Percentiles rank a stretch among this genome's conserved stretches.
Conservation (phyloP, 2,329 filamentous ascomycete species). For the Didymella glomerata region DNA sequence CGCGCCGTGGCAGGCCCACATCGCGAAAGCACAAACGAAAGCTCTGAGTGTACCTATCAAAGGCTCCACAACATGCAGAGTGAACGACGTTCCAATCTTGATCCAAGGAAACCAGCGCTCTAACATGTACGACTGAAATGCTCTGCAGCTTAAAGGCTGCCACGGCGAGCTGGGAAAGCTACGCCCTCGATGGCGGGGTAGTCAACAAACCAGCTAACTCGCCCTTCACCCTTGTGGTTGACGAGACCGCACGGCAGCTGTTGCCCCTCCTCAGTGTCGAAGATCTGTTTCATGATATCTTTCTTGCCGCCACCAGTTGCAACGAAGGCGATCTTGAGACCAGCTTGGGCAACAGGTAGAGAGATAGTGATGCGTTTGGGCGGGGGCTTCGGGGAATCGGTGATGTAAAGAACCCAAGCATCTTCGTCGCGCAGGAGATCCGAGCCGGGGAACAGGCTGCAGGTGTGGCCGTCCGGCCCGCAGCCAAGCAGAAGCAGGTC, state of each 20-base stretch:
- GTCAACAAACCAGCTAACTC: constrained; percentile 96
- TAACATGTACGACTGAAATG: neutral
- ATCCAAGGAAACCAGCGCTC: constrained; percentile 8
- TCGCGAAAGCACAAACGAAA: constrained; percentile 40
- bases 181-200: constrained; percentile 85
- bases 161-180: constrained; percentile 74
- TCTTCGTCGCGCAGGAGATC: constrained; percentile 83
- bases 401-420: constrained; percentile 92
- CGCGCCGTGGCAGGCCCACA: constrained; percentile 31
- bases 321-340: constrained; percentile 86
- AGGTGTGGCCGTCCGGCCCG: constrained; percentile 96
- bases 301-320: constrained; percentile 90
- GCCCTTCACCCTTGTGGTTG: constrained; percentile 83
- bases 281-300: constrained; percentile 90
- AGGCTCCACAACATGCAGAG: constrained; percentile 20
- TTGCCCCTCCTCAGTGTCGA: constrained; percentile 76
- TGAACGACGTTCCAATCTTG: constrained; percentile 16
- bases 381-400: constrained; percentile 94
- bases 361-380: constrained; percentile 90
- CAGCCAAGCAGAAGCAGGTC: constrained; percentile 93
- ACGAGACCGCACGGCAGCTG: constrained; percentile 86
- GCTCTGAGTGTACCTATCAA: constrained; percentile 14
- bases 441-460: constrained; percentile 93
- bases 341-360: constrained; percentile 87
- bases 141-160: constrained; percentile 61